Conservation (phyloP, 305 asterid genomes). For the Petunia hybrid region DNA sequence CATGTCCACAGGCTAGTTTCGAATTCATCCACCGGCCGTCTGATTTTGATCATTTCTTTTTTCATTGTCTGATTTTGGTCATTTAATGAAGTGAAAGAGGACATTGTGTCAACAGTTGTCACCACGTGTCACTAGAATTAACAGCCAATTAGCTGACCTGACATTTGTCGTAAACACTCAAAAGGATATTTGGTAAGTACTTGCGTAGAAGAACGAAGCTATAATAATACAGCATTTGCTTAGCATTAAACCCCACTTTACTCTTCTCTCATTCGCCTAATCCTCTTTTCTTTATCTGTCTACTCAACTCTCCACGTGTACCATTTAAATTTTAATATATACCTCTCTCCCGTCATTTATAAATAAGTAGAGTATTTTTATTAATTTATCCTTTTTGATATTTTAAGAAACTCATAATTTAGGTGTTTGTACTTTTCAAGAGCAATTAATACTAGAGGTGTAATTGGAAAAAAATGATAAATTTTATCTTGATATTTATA, state of each 20-base stretch:
- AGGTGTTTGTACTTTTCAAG: too few species aligned
- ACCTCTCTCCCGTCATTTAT: too few species aligned
- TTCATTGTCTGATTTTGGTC: not conserved
- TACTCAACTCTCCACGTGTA: not conserved
- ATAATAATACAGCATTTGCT: not conserved
- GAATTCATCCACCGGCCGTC: not conserved
- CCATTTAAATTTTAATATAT: not conserved
- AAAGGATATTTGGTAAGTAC: not conserved
- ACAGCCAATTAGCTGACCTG: not conserved
- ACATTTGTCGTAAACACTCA: not conserved
- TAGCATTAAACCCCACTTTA: not conserved
- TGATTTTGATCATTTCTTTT: not conserved
- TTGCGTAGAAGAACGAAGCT: not conserved
- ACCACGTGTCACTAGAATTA: conserved; percentile 29
- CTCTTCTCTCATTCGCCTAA: not conserved
- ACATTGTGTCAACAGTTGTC: conserved; percentile 16
- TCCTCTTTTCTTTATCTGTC: not conserved
- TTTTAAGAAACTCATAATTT: too few species aligned
- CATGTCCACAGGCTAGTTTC: not conserved
- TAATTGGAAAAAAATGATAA: too few species aligned
- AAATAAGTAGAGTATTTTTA: too few species aligned
- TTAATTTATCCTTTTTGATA: too few species aligned
- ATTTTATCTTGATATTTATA: too few species aligned
- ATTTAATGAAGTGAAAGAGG: not conserved
- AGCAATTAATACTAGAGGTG: too few species aligned